These are phyloP conservation scores for Mangifera indica DNA, from an alignment of 345 rosid species.

Conservation along the genomic window DNA sequence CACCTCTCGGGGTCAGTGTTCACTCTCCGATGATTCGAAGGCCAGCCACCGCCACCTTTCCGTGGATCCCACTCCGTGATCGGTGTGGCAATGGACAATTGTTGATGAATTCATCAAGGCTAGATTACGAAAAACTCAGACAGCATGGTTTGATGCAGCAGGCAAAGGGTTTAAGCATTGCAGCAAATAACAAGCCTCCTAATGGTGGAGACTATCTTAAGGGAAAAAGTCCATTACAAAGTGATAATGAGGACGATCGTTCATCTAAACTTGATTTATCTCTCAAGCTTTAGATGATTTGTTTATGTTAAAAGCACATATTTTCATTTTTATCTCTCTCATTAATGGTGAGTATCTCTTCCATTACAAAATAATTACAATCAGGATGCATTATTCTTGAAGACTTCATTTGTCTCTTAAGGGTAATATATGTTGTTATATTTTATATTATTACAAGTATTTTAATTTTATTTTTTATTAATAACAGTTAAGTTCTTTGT, in stretches of 20 bases:
- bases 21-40: constrained; percentile 18
- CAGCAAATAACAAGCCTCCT: not conserved
- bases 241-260: constrained; percentile 1
- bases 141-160: constrained; percentile 11
- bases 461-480: too few species aligned
- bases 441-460: too few species aligned
- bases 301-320: too few species aligned
- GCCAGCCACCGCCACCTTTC: constrained; percentile 12
- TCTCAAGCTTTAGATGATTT: too few species aligned
- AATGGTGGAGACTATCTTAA: not conserved
- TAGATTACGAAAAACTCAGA: constrained; percentile 5
- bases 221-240: not conserved
- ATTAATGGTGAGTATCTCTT: too few species aligned
- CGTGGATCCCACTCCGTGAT: constrained; percentile 20
- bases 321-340: too few species aligned
- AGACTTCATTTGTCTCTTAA: constrained; percentile 32
- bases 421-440: not conserved
- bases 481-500: too few species aligned
- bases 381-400: too few species aligned
- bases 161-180: not conserved
- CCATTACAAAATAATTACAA: too few species aligned
- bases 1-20: constrained; percentile 18
- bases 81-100: constrained; percentile 14
- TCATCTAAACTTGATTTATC: not conserved
- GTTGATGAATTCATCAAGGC: constrained; percentile 3